phyloP scores from a whole-genome alignment of 495 filamentous ascomycete genomes.

The Trichoderma orchidacearum region DNA sequence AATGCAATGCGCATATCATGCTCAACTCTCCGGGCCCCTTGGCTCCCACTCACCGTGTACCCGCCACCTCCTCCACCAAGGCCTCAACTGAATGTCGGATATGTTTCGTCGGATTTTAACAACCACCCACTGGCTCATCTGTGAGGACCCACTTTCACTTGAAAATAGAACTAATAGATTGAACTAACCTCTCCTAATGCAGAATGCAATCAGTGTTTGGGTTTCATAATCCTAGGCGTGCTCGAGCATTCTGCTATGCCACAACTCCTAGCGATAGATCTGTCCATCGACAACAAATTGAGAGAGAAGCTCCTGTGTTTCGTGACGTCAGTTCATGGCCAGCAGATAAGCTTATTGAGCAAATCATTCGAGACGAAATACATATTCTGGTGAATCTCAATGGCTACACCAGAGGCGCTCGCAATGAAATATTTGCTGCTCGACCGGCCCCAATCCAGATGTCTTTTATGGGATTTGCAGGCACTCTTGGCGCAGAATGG shows the following conservation, averaged over 20 bases:
- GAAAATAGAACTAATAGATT: not conserved
- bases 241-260: conserved; percentile 90
- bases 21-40: conserved; percentile 70
- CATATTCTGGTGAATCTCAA: conserved; percentile 97
- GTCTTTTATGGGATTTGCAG: conserved; percentile 99
- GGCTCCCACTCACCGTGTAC: conserved; percentile 74
- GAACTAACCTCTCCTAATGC: not conserved
- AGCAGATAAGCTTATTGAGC: conserved; percentile 70
- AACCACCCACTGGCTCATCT: conserved; percentile 94
- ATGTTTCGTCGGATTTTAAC: conserved; percentile 97
- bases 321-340: conserved; percentile 80
- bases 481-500: conserved; percentile 94
- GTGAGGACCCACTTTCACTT: conserved; percentile 17
- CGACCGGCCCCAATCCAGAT: conserved; percentile 93
- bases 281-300: conserved; percentile 84
- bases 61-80: conserved; percentile 69
- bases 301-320: conserved; percentile 86
- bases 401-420: conserved; percentile 91
- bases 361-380: conserved; percentile 86
- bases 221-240: conserved; percentile 58
- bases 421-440: conserved; percentile 95
- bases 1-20: conserved; percentile 90
- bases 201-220: conserved; percentile 98
- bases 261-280: conserved; percentile 89
- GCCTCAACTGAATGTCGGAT: conserved; percentile 79